phyloP scores from a whole-genome alignment of 2,329 filamentous ascomycete genomes.

The Alternaria burnsii region DNA sequence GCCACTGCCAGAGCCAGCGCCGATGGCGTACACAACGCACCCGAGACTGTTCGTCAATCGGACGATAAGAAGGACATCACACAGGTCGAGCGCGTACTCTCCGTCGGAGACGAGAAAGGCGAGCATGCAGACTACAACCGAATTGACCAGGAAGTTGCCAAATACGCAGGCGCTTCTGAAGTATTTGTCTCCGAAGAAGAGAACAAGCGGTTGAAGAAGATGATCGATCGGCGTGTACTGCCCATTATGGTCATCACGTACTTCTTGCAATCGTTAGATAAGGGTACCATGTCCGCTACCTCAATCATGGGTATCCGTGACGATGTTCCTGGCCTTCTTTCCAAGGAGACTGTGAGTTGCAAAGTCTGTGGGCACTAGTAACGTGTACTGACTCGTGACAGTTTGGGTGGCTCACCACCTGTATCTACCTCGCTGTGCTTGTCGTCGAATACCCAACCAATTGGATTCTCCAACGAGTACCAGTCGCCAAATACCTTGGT shows the following conservation, averaged over 20 bases:
- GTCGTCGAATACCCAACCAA: slow-evolving; percentile 78
- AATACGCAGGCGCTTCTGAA: slow-evolving; percentile 67
- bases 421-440: slow-evolving; percentile 76
- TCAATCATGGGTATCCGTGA: slow-evolving; percentile 68
- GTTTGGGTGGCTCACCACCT: slow-evolving; percentile 76
- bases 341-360: slow-evolving; percentile 37
- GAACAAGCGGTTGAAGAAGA: slow-evolving; percentile 66
- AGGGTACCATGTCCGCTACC: slow-evolving; percentile 70
- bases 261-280: slow-evolving; percentile 73
- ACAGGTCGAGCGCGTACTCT: slow-evolving; percentile 61
- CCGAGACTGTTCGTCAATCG: slow-evolving; percentile 25
- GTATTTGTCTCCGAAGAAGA: slow-evolving; percentile 68
- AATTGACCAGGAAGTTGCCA: slow-evolving; percentile 74
- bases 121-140: slow-evolving; percentile 65
- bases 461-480: slow-evolving; percentile 69
- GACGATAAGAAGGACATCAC: slow-evolving; percentile 46
- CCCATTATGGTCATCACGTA: slow-evolving; percentile 77
- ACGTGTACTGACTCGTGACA: slow-evolving; percentile 43
- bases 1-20: slow-evolving; percentile 22
- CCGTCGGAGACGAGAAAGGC: slow-evolving; percentile 56
- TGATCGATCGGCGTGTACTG: slow-evolving; percentile 74
- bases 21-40: slow-evolving; percentile 27
- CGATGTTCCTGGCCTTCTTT: slow-evolving; percentile 46
- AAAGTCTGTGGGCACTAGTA: slow-evolving; percentile 2
- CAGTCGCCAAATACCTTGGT: slow-evolving; percentile 72